These are phyloP conservation scores for Cantharellus cinnabarinus DNA, from an alignment of 768 basidiomycete genomes.

Conservation along the genomic window DNA sequence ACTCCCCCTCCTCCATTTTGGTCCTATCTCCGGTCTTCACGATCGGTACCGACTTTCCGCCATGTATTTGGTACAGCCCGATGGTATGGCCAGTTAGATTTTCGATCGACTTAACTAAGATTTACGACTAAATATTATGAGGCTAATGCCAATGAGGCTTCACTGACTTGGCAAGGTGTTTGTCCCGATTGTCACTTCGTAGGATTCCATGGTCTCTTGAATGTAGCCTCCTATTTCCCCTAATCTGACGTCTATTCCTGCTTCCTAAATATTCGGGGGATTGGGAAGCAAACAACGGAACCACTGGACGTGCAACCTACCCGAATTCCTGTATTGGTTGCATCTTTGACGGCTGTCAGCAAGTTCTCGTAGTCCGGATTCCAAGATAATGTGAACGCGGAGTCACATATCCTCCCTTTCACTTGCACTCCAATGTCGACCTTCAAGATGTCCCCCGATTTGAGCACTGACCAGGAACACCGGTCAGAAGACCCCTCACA, in stretches of 20 bases:
- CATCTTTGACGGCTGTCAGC: conserved; percentile 78
- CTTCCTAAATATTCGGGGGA: conserved; percentile 36
- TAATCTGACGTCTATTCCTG: conserved; percentile 86
- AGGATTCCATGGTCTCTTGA: conserved; percentile 98
- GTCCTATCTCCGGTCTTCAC: conserved; percentile 78
- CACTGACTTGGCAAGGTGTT: conserved; percentile 48
- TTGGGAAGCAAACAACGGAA: background rate
- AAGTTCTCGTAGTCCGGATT: conserved; percentile 81
- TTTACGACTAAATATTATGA: background rate
- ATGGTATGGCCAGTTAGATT: conserved; percentile 94
- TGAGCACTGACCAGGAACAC: conserved; percentile 28
- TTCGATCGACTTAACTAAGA: conserved; percentile 70
- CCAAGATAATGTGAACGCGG: conserved; percentile 70
- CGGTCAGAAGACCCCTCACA: conserved; percentile 14
- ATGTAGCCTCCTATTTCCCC: conserved; percentile 83
- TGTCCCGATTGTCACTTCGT: conserved; percentile 84
- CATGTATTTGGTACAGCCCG: conserved; percentile 77
- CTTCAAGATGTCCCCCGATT: conserved; percentile 75
- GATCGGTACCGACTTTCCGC: conserved; percentile 72
- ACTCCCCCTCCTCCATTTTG: conserved; percentile 99
- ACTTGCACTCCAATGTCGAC: conserved; percentile 97
- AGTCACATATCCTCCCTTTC: conserved; percentile 85
- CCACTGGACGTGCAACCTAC: conserved; percentile 22
- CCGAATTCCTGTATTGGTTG: conserved; percentile 79
- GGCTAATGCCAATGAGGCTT: conserved; percentile 13